Evolutionary conservation across 805 yeast species (phyloP).

Genomic region (Kazachstania psychrophila): DNA sequence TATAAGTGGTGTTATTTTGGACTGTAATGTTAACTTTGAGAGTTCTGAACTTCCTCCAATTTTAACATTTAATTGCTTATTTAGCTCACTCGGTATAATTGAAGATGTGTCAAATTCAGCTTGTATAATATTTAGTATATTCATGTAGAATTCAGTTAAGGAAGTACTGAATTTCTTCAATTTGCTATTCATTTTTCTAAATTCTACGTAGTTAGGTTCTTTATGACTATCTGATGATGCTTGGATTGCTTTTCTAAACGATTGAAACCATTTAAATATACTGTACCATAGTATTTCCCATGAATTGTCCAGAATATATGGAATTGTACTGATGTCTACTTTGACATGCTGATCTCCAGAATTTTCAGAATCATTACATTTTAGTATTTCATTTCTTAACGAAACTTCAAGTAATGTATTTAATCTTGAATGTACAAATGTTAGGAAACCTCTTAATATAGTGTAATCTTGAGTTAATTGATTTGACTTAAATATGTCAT

Average conservation of each 20-base stretch:
- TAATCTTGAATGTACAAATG: constrained; percentile 24
- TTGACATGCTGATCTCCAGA: too few species aligned
- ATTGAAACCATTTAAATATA: constrained; percentile 47
- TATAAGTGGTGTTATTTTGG: background rate
- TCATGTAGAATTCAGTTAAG: constrained; percentile 40
- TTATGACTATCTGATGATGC: constrained; percentile 12
- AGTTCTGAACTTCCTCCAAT: background rate
- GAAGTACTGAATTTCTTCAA: constrained; percentile 42
- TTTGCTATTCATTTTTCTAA: constrained; percentile 45
- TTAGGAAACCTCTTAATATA: constrained; percentile 20
- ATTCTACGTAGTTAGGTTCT: constrained; percentile 37
- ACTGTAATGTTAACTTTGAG: constrained; percentile 5
- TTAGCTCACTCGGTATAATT: constrained; percentile 10
- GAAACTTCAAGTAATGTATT: constrained; percentile 9
- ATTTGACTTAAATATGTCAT: constrained; percentile 18
- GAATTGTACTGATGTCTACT: constrained; percentile 10
- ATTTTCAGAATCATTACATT: constrained; percentile 5
- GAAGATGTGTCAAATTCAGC: constrained; percentile 7
- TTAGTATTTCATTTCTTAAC: constrained; percentile 12
- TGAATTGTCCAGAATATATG: constrained; percentile 36
- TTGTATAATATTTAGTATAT: constrained; percentile 25
- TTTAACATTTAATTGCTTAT: constrained; percentile 7
- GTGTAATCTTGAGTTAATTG: constrained; percentile 23
- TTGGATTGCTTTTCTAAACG: constrained; percentile 20
- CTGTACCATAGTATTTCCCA: constrained; percentile 63